These are phyloP conservation scores for Cryphonectria nitschkei DNA, from an alignment of 2,329 filamentous ascomycete species.

Conservation along the genomic window DNA sequence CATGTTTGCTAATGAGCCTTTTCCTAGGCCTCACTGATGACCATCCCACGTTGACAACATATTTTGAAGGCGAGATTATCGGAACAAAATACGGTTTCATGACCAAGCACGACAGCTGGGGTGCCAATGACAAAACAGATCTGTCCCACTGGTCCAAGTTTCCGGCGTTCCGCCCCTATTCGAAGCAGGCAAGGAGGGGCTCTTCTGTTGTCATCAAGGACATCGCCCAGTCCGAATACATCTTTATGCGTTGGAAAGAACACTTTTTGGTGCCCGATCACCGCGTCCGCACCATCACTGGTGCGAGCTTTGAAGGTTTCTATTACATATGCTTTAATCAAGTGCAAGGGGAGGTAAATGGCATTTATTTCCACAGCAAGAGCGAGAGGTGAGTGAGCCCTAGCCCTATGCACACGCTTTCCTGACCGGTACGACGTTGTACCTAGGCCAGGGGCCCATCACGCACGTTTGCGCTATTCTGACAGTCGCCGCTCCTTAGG, in stretches of 20 bases:
- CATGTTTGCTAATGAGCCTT: not conserved
- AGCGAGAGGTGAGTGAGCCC: slow-evolving; percentile 81
- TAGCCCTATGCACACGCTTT: not conserved
- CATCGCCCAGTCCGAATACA: slow-evolving; percentile 77
- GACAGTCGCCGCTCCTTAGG: slow-evolving; percentile 47
- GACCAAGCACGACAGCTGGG: slow-evolving; percentile 88
- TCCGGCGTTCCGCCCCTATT: slow-evolving; percentile 78
- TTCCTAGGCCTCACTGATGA: slow-evolving; percentile 85
- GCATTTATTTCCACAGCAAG: slow-evolving; percentile 97
- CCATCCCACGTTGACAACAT: slow-evolving; percentile 96
- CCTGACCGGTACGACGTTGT: not conserved
- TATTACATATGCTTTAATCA: slow-evolving; percentile 99
- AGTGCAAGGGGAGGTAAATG: slow-evolving; percentile 79
- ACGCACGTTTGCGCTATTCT: slow-evolving; percentile 14
- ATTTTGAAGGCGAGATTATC: slow-evolving; percentile 98
- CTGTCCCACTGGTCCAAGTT: slow-evolving; percentile 93
- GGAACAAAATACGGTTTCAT: slow-evolving; percentile 93
- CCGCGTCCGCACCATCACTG: slow-evolving; percentile 84
- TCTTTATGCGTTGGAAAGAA: slow-evolving; percentile 99
- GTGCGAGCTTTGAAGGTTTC: slow-evolving; percentile 96
- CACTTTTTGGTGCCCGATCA: slow-evolving; percentile 97
- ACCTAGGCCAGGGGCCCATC: not conserved
- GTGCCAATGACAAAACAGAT: slow-evolving; percentile 88
- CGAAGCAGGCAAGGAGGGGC: slow-evolving; percentile 60
- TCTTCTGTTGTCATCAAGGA: slow-evolving; percentile 64